Evolutionary conservation across 2,329 filamentous ascomycete genomes (phyloP).

Genomic region (Phyllosticta capitalensis): DNA sequence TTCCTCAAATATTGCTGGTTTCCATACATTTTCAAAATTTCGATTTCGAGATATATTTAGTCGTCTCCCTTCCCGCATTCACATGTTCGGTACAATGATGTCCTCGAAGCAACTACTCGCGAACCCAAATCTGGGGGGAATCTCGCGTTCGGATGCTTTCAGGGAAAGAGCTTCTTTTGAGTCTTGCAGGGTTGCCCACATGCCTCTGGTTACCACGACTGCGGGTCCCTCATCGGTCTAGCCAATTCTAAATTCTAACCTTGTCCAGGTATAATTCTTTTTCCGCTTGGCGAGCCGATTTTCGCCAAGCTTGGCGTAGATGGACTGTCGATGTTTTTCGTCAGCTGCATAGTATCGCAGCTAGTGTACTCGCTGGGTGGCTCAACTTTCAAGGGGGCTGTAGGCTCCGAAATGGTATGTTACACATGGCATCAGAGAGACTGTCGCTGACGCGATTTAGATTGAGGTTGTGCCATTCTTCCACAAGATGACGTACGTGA

Average conservation of each 20-base stretch:
- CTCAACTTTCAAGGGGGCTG: conserved; percentile 80
- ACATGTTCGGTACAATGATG: background rate
- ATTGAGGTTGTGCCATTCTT: conserved; percentile 99
- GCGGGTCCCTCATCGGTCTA: background rate
- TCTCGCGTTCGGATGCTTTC: background rate
- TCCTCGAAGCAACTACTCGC: background rate
- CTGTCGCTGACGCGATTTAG: conserved; percentile 28
- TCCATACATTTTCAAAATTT: background rate
- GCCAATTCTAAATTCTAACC: background rate
- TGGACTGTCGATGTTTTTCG: conserved; percentile 97
- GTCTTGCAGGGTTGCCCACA: background rate
- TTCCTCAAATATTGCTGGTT: background rate
- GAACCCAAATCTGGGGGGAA: background rate
- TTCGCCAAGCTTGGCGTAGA: conserved; percentile 83
- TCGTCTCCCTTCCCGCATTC: background rate
- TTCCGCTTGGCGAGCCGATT: conserved; percentile 77
- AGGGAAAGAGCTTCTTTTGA: background rate
- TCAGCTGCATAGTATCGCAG: conserved; percentile 92
- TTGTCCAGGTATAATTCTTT: conserved; percentile 71
- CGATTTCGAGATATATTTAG: background rate
- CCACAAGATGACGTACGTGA: conserved; percentile 93
- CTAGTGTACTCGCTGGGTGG: conserved; percentile 75
- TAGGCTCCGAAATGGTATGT: conserved; percentile 83
- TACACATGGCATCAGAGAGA: background rate
- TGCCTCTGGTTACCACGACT: conserved; percentile 1